phyloP scores from a whole-genome alignment of 2,329 filamentous ascomycete genomes.

The Ophiocordyceps camponoti-leonardi region DNA sequence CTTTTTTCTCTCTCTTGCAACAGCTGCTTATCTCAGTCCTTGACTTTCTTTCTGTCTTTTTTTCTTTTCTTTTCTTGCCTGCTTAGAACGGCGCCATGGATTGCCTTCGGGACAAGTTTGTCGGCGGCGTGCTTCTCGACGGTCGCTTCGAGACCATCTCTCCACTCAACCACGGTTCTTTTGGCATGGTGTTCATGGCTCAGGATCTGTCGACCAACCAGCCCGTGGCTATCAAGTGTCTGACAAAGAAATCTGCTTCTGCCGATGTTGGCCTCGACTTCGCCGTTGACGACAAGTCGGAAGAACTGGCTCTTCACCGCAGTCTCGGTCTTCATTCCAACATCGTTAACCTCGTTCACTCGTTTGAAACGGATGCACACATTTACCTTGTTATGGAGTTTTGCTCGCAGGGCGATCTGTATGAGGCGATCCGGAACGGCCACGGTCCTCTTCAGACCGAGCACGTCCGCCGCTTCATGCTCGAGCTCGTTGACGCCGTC shows the following conservation, averaged over 20 bases:
- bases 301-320: constrained; percentile 65
- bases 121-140: constrained; percentile 62
- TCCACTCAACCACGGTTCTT: constrained; percentile 95
- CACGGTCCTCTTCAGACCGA: constrained; percentile 86
- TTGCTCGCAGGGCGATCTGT: constrained; percentile 87
- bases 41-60: too few relatives aligned
- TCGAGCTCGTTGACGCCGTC: constrained; percentile 79
- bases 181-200: constrained; percentile 95
- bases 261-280: constrained; percentile 44
- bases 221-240: constrained; percentile 85
- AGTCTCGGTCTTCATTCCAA: constrained; percentile 68
- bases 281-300: constrained; percentile 65
- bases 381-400: constrained; percentile 88
- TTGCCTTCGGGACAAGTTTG: constrained; percentile 72
- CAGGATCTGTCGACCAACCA: constrained; percentile 61
- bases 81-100: constrained; percentile 41
- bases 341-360: constrained; percentile 81
- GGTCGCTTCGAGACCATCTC: constrained; percentile 84
- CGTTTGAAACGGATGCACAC: constrained; percentile 84
- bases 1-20: not conserved
- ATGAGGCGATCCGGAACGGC: constrained; percentile 85
- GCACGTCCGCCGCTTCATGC: constrained; percentile 94
- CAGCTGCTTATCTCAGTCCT: not conserved
- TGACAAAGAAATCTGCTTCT: constrained; percentile 63
- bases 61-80: constrained; percentile 4